Base-by-base conservation (phyloP, 2,329 filamentous ascomycete genomes). In the Neofusicoccum ribis region DNA sequence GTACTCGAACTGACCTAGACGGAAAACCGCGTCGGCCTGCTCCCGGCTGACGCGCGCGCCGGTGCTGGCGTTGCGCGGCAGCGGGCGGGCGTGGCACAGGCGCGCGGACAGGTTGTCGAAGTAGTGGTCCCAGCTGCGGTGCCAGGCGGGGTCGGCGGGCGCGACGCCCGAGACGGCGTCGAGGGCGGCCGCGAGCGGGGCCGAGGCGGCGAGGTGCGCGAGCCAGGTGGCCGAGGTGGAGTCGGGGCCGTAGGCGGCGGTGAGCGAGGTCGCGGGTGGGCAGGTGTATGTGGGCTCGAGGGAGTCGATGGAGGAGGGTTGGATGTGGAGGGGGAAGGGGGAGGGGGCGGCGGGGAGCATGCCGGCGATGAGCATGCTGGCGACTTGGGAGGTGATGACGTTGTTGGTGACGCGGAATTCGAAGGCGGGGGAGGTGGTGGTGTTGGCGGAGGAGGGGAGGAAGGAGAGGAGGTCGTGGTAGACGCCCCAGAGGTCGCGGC, bases 91-190 rank as follows among this genome's bases (percentile, higher is more conserved):
- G 72, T 95, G 91, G 74, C 91, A 95, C 73, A 92, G 89, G 0
- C 91, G 84, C 0, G 91, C 89, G 0, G 90, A 92, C 1, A 95
- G 83, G 72, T 93, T 95, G 74, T 95, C 92, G 71, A 89, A 95
- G 79, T 95, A 95, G 76, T 93, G 91, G 72, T 95, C 92, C 70
- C 90, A 89, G 62, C 84, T 88, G 46, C 78, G 82, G 72, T 94
- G 91, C 81, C 91, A 95, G 3, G 82, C 88, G 0, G 73, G 72
- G 66, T 88, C 84, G 39, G 76, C 67, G 0, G 83, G 73, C 0
- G 95, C 85, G 36, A 95, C 85, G 36, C 89, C 89, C 0, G 89
- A 91, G 51, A 94, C 84, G 47, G 79, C 74, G 71, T 95, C 91
- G 0, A 95, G 84, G 0, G 75, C 76, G 5, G 76, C 71, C 72